Evolutionary conservation across 2,329 filamentous ascomycete species (phyloP), one percentile per base, ranked within the genome.

Genomic region (Emericellopsis atlantica): DNA sequence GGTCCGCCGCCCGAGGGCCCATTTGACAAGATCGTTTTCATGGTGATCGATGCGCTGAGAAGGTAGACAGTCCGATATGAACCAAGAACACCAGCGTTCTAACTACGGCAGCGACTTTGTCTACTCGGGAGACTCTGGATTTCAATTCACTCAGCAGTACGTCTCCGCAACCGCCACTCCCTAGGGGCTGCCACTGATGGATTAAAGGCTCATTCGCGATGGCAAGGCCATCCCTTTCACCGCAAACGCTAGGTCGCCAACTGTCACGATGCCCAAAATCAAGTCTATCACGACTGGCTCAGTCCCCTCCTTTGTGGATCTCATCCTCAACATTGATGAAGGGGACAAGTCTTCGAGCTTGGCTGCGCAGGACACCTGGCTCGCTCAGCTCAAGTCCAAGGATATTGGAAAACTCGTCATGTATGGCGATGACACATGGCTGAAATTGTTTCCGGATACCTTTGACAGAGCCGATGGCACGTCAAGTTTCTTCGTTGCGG

Each of bases 281-380:
- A 98, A 98, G 65, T 88, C 92, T 38, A 88, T 98, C 47, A 98
- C 92, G 1, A 96, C 92, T 2, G 92, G 92, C 45, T 95, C 90
- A 2, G 92, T 95, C n/a, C 92, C 92, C 4, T 96, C 90, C 2
- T 98, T 98, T 59, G 76, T 96, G 45, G 92, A 98, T 59, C 83
- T 95, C 14, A 94, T 98, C 46, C 72, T 98, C 44, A 98, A 96
- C 56, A 86, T 98, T 56, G 86, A 93, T 48, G 92, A 98, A 61
- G 88, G 81, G 15, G 92, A 98, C 57, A 90, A 86, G 4, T 83
- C 84, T 12, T 95, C 92, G 1, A 90, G 84, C 4, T 74, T 98
- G 21, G 81, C 85, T 12, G 75, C 75, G 23, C 92, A 96, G 61
- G 92, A 98, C 57, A 95, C 88, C 26, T 98, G 93, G 90, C 74